Conservation (phyloP, 768 basidiomycete species). For the Collybiopsis confluens region DNA sequence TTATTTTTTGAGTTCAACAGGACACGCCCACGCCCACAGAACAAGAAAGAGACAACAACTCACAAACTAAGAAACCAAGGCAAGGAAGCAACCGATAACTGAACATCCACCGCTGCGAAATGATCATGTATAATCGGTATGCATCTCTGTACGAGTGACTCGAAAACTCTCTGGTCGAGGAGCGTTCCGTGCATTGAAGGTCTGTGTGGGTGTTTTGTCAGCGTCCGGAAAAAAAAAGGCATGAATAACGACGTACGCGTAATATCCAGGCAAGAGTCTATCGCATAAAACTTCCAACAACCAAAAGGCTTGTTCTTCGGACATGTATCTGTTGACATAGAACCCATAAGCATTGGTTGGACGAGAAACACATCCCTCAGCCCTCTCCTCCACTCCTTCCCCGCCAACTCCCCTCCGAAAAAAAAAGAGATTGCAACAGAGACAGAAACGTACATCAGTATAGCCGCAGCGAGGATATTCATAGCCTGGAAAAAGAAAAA, state of each 20-base stretch:
- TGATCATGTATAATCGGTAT: conserved; percentile 93
- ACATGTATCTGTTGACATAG: conserved; percentile 74
- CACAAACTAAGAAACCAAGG: conserved; percentile 98
- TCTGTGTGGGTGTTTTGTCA: conserved; percentile 30
- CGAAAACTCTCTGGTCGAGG: conserved; percentile 97
- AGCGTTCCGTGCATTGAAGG: conserved; percentile 99
- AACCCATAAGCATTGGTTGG: not conserved
- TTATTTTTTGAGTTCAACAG: too few relatives aligned
- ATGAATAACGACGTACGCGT: conserved; percentile 60
- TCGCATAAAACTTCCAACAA: conserved; percentile 92
- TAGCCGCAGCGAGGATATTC: conserved; percentile 97
- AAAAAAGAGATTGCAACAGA: not conserved
- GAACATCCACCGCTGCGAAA: conserved; percentile 87
- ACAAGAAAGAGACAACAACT: too few relatives aligned
- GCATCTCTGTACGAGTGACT: conserved; percentile 84
- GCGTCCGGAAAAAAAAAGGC: not conserved
- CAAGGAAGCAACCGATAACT: conserved; percentile 92
- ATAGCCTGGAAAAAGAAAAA: conserved; percentile 60
- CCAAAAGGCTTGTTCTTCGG: conserved; percentile 99
- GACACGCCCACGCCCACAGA: too few relatives aligned
- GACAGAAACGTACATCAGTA: conserved; percentile 64
- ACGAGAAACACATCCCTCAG: not conserved
- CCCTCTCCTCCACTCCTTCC: too few relatives aligned
- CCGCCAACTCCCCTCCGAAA: too few relatives aligned
- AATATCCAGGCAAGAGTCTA: conserved; percentile 94